These are phyloP conservation scores for Simmondsia chinensis DNA, from an alignment of 148 eudicot species.

Conservation along the genomic window DNA sequence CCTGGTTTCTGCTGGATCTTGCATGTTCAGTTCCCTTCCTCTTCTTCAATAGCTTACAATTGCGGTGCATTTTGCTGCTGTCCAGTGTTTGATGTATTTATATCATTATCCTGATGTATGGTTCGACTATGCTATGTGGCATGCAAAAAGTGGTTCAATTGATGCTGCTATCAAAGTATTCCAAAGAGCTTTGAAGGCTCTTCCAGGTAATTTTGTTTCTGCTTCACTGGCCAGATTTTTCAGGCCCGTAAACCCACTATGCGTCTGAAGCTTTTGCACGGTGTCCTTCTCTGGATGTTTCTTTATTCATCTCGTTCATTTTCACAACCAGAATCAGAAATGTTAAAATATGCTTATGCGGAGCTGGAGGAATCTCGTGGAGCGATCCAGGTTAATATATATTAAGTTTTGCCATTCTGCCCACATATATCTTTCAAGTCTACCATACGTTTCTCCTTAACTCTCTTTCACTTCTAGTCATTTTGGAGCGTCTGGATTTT, in stretches of 20 bases:
- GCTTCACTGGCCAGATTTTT: not conserved
- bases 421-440: not conserved
- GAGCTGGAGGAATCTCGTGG: slow-evolving; percentile 98
- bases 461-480: not conserved
- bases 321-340: slow-evolving; percentile 51
- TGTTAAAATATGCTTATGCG: slow-evolving; percentile 88
- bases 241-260: not conserved
- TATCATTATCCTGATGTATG: slow-evolving; percentile 99
- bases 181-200: slow-evolving; percentile 87
- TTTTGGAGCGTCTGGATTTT: not conserved
- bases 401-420: not conserved
- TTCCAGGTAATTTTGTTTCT: slow-evolving; percentile 60
- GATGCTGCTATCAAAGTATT: slow-evolving; percentile 86
- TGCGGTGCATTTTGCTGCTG: slow-evolving; percentile 8
- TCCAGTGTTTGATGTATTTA: slow-evolving; percentile 95
- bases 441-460: no score
- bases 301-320: slow-evolving; percentile 1
- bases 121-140: slow-evolving; percentile 97
- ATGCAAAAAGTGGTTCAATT: slow-evolving; percentile 82
- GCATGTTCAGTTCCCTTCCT: not conserved
- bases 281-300: not conserved
- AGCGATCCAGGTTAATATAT: slow-evolving; percentile 59
- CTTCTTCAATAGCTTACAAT: slow-evolving; percentile 4
- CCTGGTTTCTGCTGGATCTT: slow-evolving; percentile 5
- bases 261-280: not conserved